Evolutionary conservation across 768 basidiomycete species (phyloP).

Genomic region (Tulasnella sp.): DNA sequence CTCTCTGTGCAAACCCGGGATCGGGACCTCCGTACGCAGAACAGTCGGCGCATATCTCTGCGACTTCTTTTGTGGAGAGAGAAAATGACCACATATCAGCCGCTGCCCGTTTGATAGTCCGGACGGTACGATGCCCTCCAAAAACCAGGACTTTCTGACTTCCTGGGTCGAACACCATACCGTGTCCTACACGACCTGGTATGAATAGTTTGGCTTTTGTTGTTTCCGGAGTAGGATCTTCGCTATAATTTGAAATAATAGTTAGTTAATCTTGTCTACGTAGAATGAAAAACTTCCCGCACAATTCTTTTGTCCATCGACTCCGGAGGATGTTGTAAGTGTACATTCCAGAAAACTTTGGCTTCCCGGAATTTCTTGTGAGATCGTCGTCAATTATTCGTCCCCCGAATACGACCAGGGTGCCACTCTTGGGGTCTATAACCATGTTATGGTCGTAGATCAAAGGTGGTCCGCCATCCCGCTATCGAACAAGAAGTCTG

Average conservation of each 20-base stretch:
- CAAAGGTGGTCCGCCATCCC: slow-evolving; percentile 59
- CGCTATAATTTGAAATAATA: neutral
- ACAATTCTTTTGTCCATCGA: slow-evolving; percentile 66
- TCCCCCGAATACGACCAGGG: slow-evolving; percentile 70
- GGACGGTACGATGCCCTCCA: slow-evolving; percentile 46
- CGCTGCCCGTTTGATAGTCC: slow-evolving; percentile 39
- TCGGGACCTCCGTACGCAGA: slow-evolving; percentile 56
- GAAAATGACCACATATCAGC: slow-evolving; percentile 67
- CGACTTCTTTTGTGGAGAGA: slow-evolving; percentile 33
- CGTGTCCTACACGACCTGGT: slow-evolving; percentile 47
- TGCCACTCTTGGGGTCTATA: slow-evolving; percentile 61
- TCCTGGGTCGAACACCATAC: slow-evolving; percentile 66
- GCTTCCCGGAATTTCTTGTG: slow-evolving; percentile 45
- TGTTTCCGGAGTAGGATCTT: neutral
- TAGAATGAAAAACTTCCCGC: slow-evolving; percentile 27
- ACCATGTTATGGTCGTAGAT: slow-evolving; percentile 78
- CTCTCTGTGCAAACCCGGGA: slow-evolving; percentile 65
- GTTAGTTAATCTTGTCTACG: neutral
- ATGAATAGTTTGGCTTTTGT: slow-evolving; percentile 7
- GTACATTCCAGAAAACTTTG: slow-evolving; percentile 64
- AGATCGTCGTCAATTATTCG: slow-evolving; percentile 47
- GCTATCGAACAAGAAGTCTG: slow-evolving; percentile 32
- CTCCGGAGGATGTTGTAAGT: slow-evolving; percentile 58
- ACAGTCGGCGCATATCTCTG: slow-evolving; percentile 58
- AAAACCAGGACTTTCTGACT: slow-evolving; percentile 59